Base-by-base conservation (phyloP, 306 rosid genomes). In the Sindora glabra region DNA sequence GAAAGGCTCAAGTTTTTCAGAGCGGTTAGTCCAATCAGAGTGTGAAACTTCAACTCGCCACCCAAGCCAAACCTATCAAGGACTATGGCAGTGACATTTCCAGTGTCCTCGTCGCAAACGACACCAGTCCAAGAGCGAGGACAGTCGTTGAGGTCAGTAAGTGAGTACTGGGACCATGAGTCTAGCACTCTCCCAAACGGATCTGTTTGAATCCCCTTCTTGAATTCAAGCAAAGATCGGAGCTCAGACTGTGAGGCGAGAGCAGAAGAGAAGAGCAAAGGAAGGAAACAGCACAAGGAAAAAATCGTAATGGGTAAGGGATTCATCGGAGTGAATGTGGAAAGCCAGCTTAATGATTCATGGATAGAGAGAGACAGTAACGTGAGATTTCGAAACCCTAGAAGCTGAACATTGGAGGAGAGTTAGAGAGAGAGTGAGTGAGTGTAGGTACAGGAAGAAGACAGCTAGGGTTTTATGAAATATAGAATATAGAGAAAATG, bases 201-300 rank as follows among this genome's bases (percentile, higher is more conserved):
- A 80, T 88, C 98, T 32, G 2, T 16, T 0, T 29, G 71, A 73
- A 92, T 88, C 47, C 95, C 98, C 62, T 86, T 92, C 71, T 79
- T 88, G 83, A 92, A 92, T 58, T 92, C 96, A 16, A 85, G 76
- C 0, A 92, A 72, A 37, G 88, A 83, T 82, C 85, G 95, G 77
- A 92, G 88, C 76, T 92, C 98, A 16, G 75, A 62, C 1, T 36
- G 72, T 1, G 90, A 77, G 32, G 74, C 74, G 0, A 71, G 62
- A 38, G 30, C n/a, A 3, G 68, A 34, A 68, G 18, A 29, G 26
- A 57, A 5, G 29, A 46, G 38, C 55, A 37, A 24, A 68, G 27
- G 56, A 37, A 65, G 27, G 51, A 40, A 48, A 19, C 21, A 26
- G 22, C 21, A 26, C 23, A 82, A 11, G 54, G 64, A 55, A 12